Percentiles rank a stretch among this genome's conserved stretches.
phyloP scores from a whole-genome alignment of 768 basidiomycete genomes.

The Hirschioporus abietinus region DNA sequence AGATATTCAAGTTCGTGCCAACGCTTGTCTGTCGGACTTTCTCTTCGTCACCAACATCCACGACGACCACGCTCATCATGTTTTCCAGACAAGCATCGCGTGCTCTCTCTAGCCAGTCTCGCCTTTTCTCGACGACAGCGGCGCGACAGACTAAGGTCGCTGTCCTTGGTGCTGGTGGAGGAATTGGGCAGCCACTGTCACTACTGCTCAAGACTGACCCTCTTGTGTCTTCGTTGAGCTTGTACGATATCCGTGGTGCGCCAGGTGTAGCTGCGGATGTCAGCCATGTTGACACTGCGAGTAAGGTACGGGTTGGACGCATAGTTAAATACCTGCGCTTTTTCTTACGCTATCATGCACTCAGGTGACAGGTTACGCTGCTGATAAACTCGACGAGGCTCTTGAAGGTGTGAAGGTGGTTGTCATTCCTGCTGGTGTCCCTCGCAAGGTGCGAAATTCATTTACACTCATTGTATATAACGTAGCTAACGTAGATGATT shows the following conservation, averaged over 20 bases:
- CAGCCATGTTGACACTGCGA: constrained; percentile 85
- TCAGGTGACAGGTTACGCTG: constrained; percentile 74
- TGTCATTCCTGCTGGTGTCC: constrained; percentile 98
- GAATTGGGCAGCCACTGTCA: constrained; percentile 96
- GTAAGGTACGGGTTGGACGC: constrained; percentile 51
- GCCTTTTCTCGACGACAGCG: constrained; percentile 72
- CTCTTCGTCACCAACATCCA: not conserved
- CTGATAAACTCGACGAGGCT: constrained; percentile 85
- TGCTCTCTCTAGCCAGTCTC: constrained; percentile 46
- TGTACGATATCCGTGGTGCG: constrained; percentile 94
- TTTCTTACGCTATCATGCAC: constrained; percentile 4
- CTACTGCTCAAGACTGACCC: constrained; percentile 92
- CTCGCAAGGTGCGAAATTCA: constrained; percentile 74
- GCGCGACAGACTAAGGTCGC: constrained; percentile 81
- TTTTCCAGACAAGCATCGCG: constrained; percentile 60
- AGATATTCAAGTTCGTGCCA: not conserved
- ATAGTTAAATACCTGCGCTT: not conserved
- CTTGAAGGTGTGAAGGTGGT: constrained; percentile 88
- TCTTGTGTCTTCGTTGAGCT: constrained; percentile 74
- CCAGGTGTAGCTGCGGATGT: constrained; percentile 98
- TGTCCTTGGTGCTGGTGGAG: constrained; percentile 97
- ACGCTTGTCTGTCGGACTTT: not conserved
- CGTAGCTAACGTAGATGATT: constrained; percentile 23
- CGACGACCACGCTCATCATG: constrained; percentile 38
- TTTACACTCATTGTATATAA: constrained; percentile 6